These are phyloP conservation scores for Aspergillus ustus DNA, from an alignment of 2,329 filamentous ascomycete genomes.

Conservation along the genomic window DNA sequence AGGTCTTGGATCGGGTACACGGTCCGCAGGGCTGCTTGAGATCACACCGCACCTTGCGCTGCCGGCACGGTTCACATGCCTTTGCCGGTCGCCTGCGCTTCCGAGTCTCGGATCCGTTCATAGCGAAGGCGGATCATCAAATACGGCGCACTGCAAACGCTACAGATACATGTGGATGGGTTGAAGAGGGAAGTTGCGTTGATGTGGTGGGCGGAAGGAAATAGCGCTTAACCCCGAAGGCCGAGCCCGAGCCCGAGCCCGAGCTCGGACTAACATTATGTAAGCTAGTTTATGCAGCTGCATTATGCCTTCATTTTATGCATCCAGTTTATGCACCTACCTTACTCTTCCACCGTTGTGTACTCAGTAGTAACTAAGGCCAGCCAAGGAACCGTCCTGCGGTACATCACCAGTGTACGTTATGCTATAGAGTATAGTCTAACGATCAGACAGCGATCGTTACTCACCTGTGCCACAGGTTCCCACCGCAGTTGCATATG, in stretches of 20 bases:
- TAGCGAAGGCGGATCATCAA: background rate
- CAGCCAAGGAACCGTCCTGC: too few species aligned
- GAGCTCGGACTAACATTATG: background rate
- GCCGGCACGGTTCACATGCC: conserved; percentile 35
- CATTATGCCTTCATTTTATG: too few species aligned
- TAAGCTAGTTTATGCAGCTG: too few species aligned
- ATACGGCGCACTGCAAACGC: background rate
- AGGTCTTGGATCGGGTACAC: conserved; percentile 28
- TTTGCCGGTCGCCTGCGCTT: conserved; percentile 35
- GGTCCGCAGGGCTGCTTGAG: conserved; percentile 32
- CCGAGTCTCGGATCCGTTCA: conserved; percentile 20
- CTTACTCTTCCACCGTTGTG: too few species aligned
- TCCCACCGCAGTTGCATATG: too few species aligned
- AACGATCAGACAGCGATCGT: too few species aligned
- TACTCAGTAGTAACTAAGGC: too few species aligned
- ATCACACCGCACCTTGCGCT: conserved; percentile 37
- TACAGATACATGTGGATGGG: background rate
- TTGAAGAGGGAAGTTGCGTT: background rate
- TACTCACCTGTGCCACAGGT: too few species aligned
- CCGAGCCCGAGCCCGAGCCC: background rate
- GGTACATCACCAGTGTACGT: too few species aligned
- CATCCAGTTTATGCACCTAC: too few species aligned
- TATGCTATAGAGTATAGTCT: too few species aligned
- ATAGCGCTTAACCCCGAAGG: background rate
- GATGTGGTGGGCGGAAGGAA: background rate